Percentiles rank a stretch among this genome's conserved stretches.
These are phyloP conservation scores for Posidonia australis DNA, from an alignment of 106 monocot species.

Conservation along the genomic window DNA sequence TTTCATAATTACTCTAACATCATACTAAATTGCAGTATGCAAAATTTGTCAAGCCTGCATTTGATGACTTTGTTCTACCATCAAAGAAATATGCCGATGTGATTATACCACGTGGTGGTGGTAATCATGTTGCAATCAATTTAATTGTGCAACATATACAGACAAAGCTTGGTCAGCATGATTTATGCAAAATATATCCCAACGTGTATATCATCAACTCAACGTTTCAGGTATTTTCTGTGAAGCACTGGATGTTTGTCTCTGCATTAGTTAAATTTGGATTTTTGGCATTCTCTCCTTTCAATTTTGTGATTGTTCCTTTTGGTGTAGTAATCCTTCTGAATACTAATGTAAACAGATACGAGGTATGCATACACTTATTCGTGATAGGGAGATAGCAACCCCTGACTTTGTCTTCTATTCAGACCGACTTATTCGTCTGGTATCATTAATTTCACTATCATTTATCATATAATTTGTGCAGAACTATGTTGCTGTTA, in stretches of 20 bases:
- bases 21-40: constrained; percentile 45
- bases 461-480: too few relatives aligned
- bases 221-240: constrained; percentile 70
- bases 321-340: constrained; percentile 13
- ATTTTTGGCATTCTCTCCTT: not conserved
- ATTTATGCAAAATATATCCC: constrained; percentile 85
- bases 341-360: constrained; percentile 43
- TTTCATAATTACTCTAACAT: not conserved
- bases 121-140: constrained; percentile 89
- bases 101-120: constrained; percentile 90
- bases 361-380: constrained; percentile 99
- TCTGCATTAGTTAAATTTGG: not conserved
- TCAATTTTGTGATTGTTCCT: not conserved
- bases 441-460: constrained; percentile 35
- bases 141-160: constrained; percentile 91
- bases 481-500: too few relatives aligned
- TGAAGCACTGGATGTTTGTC: too few relatives aligned
- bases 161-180: constrained; percentile 89
- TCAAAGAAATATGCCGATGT: constrained; percentile 98
- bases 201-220: constrained; percentile 75
- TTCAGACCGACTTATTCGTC: constrained; percentile 95
- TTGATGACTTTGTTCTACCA: constrained; percentile 91
- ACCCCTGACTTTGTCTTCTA: constrained; percentile 97
- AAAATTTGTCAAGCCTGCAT: constrained; percentile 91
- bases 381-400: constrained; percentile 81